Percentiles rank a stretch among this genome's conserved stretches.
phyloP scores from a whole-genome alignment of 2,329 filamentous ascomycete genomes.

The Colletotrichum incanum region DNA sequence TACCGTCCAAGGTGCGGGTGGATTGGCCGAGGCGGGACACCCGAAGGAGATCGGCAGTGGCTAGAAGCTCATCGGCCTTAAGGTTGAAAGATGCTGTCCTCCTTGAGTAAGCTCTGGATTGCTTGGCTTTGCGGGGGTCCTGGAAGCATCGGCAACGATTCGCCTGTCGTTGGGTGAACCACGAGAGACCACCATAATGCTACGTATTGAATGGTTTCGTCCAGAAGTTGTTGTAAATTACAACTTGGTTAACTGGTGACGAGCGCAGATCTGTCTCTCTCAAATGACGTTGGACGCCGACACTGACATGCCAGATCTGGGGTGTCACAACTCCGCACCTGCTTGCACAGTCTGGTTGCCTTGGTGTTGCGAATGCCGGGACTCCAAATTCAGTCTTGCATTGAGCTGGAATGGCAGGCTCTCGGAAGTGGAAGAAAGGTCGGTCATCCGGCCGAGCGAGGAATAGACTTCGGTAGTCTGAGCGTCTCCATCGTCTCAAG shows the following conservation, averaged over 20 bases:
- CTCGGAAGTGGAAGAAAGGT: background rate
- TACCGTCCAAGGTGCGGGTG: conserved; percentile 14
- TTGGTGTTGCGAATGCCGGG: conserved; percentile 1
- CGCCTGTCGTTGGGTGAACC: background rate
- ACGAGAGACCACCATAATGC: background rate
- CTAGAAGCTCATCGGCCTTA: conserved; percentile 37
- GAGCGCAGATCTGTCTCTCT: background rate
- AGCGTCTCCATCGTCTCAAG: conserved; percentile 28
- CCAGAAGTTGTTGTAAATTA: too few relatives aligned
- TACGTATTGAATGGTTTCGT: background rate
- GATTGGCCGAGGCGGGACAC: conserved; percentile 41
- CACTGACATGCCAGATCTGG: background rate
- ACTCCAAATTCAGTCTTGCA: background rate
- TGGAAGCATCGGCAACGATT: conserved; percentile 34
- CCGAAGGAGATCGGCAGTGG: conserved; percentile 41
- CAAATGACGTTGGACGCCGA: background rate
- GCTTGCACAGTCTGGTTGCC: conserved; percentile 9
- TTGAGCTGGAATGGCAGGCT: conserved; percentile 9
- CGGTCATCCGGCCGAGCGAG: conserved; percentile 21
- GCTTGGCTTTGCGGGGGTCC: conserved; percentile 40
- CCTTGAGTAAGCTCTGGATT: conserved; percentile 5
- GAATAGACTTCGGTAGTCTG: conserved; percentile 18
- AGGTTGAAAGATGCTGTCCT: conserved; percentile 11
- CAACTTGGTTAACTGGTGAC: conserved; percentile 2
- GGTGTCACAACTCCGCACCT: background rate